Evolutionary conservation across 768 basidiomycete genomes (phyloP).

Genomic region (Lactarius indigo): DNA sequence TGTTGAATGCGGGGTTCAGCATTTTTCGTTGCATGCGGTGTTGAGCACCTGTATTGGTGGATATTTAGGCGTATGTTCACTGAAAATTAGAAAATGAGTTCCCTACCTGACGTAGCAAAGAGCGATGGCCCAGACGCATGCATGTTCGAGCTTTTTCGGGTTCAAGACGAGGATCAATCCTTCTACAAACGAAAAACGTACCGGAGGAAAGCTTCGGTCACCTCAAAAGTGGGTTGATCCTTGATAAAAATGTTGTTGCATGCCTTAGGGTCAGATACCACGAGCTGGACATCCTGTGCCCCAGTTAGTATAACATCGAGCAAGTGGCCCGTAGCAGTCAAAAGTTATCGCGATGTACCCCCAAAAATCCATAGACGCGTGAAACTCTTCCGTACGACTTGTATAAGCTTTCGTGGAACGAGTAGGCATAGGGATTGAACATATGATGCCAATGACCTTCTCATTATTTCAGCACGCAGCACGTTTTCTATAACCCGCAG

Average conservation of each 20-base stretch:
- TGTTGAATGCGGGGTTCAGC: slow-evolving; percentile 24
- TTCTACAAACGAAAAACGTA: neutral
- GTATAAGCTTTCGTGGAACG: neutral
- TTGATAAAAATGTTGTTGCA: slow-evolving; percentile 3
- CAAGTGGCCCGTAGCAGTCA: too few relatives aligned
- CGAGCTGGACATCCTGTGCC: neutral
- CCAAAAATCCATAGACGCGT: neutral
- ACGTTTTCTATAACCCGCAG: neutral
- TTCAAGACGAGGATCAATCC: neutral
- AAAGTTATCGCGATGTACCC: neutral
- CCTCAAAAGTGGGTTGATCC: slow-evolving; percentile 2
- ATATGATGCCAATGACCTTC: neutral
- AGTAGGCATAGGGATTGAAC: neutral
- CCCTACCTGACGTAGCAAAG: neutral
- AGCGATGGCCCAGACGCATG: neutral
- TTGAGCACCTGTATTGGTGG: neutral
- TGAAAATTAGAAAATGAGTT: neutral
- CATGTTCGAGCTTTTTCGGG: neutral
- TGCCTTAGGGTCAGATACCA: slow-evolving; percentile 13
- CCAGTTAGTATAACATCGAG: neutral
- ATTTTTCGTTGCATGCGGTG: slow-evolving; percentile 17
- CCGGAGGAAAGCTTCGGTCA: neutral
- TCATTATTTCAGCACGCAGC: neutral
- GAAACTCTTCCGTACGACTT: neutral
- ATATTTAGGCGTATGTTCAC: neutral